Evolutionary conservation across 352 stramenopile species (phyloP).

Genomic region (Lagenidium sp.): DNA sequence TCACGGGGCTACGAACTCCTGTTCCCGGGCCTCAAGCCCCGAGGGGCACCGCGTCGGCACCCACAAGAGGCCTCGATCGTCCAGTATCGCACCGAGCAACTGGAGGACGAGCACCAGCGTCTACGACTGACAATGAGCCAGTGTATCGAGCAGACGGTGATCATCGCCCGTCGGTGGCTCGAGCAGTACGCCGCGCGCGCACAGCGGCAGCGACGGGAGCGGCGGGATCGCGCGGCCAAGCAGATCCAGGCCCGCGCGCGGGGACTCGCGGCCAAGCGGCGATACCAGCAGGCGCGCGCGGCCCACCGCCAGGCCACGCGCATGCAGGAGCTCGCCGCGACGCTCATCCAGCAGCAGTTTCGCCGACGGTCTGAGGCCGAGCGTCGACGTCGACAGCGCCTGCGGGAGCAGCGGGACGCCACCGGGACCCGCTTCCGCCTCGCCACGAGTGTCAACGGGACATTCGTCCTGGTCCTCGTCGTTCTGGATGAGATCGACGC

Average conservation of each 20-base stretch:
- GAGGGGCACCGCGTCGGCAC: constrained; percentile 17
- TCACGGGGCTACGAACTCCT: constrained; percentile 29
- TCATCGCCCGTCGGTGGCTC: constrained; percentile 12
- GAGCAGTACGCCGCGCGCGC: constrained; percentile 10
- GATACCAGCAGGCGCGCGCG: constrained; percentile 3
- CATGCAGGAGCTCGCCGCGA: constrained; percentile 17
- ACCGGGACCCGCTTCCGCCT: constrained; percentile 14
- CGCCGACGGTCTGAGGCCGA: constrained; percentile 5
- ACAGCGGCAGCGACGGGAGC: constrained; percentile 4
- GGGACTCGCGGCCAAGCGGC: constrained; percentile 6
- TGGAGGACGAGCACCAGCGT: constrained; percentile 5
- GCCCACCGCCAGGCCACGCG: constrained; percentile 4
- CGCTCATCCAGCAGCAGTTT: constrained; percentile 19
- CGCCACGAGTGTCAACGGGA: constrained; percentile 16
- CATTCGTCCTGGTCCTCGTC: constrained; percentile 13
- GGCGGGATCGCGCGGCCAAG: constrained; percentile 12
- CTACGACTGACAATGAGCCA: neutral
- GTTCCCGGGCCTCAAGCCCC: constrained; percentile 26
- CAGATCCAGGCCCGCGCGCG: constrained; percentile 14
- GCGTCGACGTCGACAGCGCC: neutral
- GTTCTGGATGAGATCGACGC: constrained; percentile 19
- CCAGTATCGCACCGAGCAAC: constrained; percentile 1
- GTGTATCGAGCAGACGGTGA: constrained; percentile 12
- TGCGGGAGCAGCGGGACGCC: constrained; percentile 1
- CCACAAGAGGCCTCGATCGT: constrained; percentile 13